These are phyloP conservation scores for Penicillium canescens DNA, from an alignment of 495 filamentous ascomycete genomes.

Conservation along the genomic window DNA sequence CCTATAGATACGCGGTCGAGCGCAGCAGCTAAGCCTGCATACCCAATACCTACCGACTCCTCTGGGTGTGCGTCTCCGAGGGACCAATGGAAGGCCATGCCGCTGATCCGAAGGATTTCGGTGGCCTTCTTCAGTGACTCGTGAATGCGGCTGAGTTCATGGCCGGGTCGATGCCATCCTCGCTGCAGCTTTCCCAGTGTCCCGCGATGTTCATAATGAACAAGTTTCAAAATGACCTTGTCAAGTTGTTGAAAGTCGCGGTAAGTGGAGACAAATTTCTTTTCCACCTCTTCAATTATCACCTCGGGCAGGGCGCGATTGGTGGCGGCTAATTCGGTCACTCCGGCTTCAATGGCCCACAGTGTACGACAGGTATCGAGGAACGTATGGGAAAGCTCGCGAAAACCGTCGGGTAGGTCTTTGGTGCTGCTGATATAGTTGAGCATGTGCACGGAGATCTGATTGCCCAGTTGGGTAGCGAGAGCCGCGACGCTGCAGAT, in stretches of 20 bases:
- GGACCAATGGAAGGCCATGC: constrained; percentile 26
- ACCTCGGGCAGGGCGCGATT: constrained; percentile 44
- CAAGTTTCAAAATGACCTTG: constrained; percentile 46
- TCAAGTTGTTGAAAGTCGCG: constrained; percentile 51
- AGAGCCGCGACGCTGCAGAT: constrained; percentile 23
- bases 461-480: constrained; percentile 41
- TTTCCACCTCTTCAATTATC: constrained; percentile 49
- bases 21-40: constrained; percentile 24
- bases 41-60: constrained; percentile 26
- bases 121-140: constrained; percentile 23
- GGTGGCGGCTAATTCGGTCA: constrained; percentile 37
- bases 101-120: constrained; percentile 25
- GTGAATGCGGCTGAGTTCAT: constrained; percentile 23
- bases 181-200: constrained; percentile 48
- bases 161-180: constrained; percentile 41
- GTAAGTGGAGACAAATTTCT: constrained; percentile 45
- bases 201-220: constrained; percentile 48
- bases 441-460: constrained; percentile 55
- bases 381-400: constrained; percentile 50
- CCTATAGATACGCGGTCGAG: constrained; percentile 27
- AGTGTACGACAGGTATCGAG: constrained; percentile 52
- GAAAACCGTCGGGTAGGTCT: constrained; percentile 43
- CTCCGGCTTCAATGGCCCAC: constrained; percentile 52
- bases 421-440: constrained; percentile 53
- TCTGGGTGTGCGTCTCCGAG: constrained; percentile 20